These are phyloP conservation scores for Neoarthrinium moseri DNA, from an alignment of 2,329 filamentous ascomycete genomes.

Conservation along the genomic window DNA sequence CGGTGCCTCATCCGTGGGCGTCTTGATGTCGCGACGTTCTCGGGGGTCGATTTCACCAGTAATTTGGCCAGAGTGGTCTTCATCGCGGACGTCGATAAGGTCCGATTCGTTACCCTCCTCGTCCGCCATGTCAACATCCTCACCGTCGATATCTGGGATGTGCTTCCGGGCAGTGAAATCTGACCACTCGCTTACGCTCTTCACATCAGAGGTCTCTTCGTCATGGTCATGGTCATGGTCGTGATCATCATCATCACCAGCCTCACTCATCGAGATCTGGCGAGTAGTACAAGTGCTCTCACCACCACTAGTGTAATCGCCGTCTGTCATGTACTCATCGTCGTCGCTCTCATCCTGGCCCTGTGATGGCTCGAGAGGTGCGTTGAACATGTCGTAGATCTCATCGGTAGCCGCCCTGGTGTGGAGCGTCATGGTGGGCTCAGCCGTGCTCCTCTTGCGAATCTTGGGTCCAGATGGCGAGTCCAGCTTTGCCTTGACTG, in stretches of 20 bases:
- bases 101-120: conserved; percentile 38
- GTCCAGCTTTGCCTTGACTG: conserved; percentile 90
- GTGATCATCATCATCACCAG: conserved; percentile 36
- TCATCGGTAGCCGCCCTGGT: conserved; percentile 94
- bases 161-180: conserved; percentile 78
- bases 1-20: conserved; percentile 32
- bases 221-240: too few species aligned
- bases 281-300: conserved; percentile 81
- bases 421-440: conserved; percentile 98
- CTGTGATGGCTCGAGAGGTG: conserved; percentile 58
- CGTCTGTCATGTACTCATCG: conserved; percentile 70
- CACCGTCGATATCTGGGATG: conserved; percentile 48
- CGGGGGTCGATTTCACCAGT: conserved; percentile 24
- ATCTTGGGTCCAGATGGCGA: conserved; percentile 85
- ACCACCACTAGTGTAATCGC: conserved; percentile 78
- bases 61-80: conserved; percentile 23
- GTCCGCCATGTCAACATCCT: conserved; percentile 29
- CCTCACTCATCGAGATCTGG: conserved; percentile 52
- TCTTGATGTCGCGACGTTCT: conserved; percentile 34
- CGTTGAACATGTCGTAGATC: conserved; percentile 96
- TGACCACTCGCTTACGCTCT: conserved; percentile 80
- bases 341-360: conserved; percentile 46
- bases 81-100: conserved; percentile 36
- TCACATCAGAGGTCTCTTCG: conserved; percentile 58
- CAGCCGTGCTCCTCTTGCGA: conserved; percentile 65